phyloP scores from a whole-genome alignment of 208 protist species.

The Naegleria lovaniensis region DNA sequence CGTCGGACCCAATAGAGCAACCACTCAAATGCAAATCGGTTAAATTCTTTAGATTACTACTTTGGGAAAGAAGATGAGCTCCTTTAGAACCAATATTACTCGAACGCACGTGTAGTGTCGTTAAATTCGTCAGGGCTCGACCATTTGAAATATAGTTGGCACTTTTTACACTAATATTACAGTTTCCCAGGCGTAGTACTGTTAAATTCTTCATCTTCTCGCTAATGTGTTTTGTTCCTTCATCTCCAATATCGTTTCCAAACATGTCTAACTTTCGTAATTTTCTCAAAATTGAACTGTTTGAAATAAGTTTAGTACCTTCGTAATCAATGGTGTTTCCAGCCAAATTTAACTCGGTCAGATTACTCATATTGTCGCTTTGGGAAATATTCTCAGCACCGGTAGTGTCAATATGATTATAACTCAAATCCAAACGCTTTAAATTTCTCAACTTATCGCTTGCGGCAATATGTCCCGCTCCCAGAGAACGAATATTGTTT shows the following conservation, averaged over 20 bases:
- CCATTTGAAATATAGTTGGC: no score
- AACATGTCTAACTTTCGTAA: background rate
- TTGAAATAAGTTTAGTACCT: background rate
- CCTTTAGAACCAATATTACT: background rate
- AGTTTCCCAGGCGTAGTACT: background rate
- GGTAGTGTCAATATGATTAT: background rate
- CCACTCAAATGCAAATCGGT: background rate
- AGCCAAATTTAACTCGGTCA: background rate
- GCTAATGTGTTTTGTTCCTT: background rate
- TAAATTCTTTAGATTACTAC: background rate
- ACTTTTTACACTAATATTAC: no score
- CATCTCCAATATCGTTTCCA: background rate
- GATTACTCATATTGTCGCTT: background rate
- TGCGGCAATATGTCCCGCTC: background rate
- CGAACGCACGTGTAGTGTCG: background rate
- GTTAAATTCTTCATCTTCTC: background rate
- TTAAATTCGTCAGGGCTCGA: background rate
- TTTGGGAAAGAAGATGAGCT: background rate
- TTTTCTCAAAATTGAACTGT: background rate
- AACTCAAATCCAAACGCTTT: background rate
- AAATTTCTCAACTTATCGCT: background rate
- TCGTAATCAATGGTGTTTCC: background rate
- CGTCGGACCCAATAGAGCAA: no score
- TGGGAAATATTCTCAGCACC: background rate
- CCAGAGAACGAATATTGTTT: no score